phyloP scores from a whole-genome alignment of 495 filamentous ascomycete species.

The Trichocladium antarcticum region DNA sequence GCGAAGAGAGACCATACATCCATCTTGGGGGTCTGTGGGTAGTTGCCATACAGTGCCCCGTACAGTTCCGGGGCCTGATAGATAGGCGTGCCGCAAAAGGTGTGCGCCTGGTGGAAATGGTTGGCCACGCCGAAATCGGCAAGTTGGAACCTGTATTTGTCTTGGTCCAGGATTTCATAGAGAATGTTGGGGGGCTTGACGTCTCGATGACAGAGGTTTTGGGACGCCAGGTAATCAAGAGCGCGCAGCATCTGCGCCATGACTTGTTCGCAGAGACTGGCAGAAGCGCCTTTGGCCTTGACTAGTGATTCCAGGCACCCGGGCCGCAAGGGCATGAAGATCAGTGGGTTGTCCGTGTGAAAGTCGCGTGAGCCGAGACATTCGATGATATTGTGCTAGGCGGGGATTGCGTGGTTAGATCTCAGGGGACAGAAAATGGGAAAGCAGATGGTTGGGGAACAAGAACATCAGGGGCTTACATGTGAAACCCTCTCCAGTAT shows the following conservation, averaged over 20 bases:
- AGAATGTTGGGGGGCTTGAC: conserved; percentile 66
- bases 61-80: conserved; percentile 19
- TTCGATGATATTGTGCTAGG: conserved; percentile 8
- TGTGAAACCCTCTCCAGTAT: neutral
- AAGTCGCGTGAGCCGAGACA: neutral
- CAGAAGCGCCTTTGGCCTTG: neutral
- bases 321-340: conserved; percentile 6
- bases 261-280: neutral
- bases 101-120: neutral
- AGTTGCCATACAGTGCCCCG: no score
- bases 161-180: neutral
- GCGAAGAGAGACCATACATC: conserved; percentile 25
- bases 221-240: conserved; percentile 12
- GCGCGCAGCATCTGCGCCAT: conserved; percentile 19
- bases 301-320: neutral
- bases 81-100: neutral
- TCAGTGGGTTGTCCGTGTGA: neutral
- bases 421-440: neutral
- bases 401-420: neutral
- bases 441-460: neutral
- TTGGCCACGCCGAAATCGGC: conserved; percentile 20
- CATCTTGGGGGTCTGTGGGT: conserved; percentile 2
- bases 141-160: conserved; percentile 10
- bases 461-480: conserved; percentile 1
- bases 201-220: conserved; percentile 59